phyloP scores from a whole-genome alignment of 2,329 filamentous ascomycete species.

The Herpomyces periplanetae region DNA sequence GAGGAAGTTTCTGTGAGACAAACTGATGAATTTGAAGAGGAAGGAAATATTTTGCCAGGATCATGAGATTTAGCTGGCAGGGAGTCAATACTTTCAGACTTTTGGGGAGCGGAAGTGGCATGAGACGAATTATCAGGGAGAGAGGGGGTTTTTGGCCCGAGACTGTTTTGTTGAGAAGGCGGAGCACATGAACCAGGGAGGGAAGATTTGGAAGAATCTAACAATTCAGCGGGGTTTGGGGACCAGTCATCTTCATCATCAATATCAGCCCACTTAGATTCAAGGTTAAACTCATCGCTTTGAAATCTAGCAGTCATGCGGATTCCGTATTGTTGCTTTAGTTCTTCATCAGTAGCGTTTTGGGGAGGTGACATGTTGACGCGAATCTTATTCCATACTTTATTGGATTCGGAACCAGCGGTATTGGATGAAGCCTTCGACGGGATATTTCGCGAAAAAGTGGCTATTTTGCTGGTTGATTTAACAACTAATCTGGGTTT shows the following conservation, averaged over 20 bases:
- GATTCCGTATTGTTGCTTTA: slow-evolving; percentile 47
- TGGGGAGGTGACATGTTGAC: slow-evolving; percentile 27
- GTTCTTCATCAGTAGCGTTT: slow-evolving; percentile 49
- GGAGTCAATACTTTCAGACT: slow-evolving; percentile 1
- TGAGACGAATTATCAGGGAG: slow-evolving; percentile 4
- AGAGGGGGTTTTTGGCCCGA: slow-evolving; percentile 4
- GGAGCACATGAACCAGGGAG: slow-evolving; percentile 20
- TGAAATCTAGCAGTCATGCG: slow-evolving; percentile 43
- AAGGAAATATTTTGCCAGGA: slow-evolving; percentile 4
- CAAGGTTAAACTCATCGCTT: slow-evolving; percentile 27
- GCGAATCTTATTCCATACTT: slow-evolving; percentile 63
- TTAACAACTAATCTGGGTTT: slow-evolving; percentile 39
- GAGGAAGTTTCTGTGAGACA: slow-evolving; percentile 7
- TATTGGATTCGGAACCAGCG: slow-evolving; percentile 24
- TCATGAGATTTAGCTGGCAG: slow-evolving; percentile 1
- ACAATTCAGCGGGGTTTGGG: slow-evolving; percentile 51
- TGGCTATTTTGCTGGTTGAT: slow-evolving; percentile 19
- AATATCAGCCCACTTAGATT: slow-evolving; percentile 59
- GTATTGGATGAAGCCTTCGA: slow-evolving; percentile 18
- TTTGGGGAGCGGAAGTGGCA: background rate
- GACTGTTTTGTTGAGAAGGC: slow-evolving; percentile 4
- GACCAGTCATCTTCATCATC: slow-evolving; percentile 64
- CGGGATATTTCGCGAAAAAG: slow-evolving; percentile 11
- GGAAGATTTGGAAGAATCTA: slow-evolving; percentile 47
- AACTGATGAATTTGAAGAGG: slow-evolving; percentile 7